These are phyloP conservation scores for Citrus trifoliata DNA, from an alignment of 345 rosid species.

Conservation along the genomic window DNA sequence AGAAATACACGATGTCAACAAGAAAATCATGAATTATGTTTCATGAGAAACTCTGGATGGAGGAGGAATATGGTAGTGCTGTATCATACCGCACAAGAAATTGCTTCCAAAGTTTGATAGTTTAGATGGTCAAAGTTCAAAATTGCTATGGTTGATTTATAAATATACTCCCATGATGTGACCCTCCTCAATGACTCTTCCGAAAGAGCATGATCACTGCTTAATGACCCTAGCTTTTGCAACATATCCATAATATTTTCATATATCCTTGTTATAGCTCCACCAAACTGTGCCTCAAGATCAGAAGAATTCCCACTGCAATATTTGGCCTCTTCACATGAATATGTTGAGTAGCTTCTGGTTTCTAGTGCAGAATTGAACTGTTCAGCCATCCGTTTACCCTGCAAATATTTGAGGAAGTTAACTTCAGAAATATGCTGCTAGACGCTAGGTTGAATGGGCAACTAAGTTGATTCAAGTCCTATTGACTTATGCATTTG, in stretches of 20 bases:
- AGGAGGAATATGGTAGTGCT: not conserved
- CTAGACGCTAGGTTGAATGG: not conserved
- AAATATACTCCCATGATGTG: constrained; percentile 64
- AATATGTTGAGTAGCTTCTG: constrained; percentile 16
- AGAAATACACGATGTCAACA: constrained; percentile 21
- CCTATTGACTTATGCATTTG: not conserved
- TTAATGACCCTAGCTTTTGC: constrained; percentile 38
- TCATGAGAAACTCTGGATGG: not conserved
- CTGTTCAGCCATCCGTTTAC: constrained; percentile 50
- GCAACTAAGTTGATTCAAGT: not conserved
- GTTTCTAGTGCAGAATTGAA: constrained; percentile 29
- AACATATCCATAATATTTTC: constrained; percentile 40
- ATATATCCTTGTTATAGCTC: constrained; percentile 33
- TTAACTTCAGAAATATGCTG: not conserved
- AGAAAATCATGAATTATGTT: constrained; percentile 12
- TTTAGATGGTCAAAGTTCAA: constrained; percentile 47
- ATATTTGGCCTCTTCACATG: not conserved
- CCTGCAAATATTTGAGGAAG: constrained; percentile 39
- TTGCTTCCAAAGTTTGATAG: constrained; percentile 43
- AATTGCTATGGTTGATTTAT: constrained; percentile 42
- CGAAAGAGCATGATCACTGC: constrained; percentile 24
- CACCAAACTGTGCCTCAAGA: constrained; percentile 34
- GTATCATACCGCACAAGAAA: constrained; percentile 52
- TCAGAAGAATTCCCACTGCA: constrained; percentile 22
- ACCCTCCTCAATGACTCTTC: constrained; percentile 43